Evolutionary conservation across 2,329 filamentous ascomycete species (phyloP), one percentile per base, ranked within the genome.

Genomic region (Geosmithia putterillii): DNA sequence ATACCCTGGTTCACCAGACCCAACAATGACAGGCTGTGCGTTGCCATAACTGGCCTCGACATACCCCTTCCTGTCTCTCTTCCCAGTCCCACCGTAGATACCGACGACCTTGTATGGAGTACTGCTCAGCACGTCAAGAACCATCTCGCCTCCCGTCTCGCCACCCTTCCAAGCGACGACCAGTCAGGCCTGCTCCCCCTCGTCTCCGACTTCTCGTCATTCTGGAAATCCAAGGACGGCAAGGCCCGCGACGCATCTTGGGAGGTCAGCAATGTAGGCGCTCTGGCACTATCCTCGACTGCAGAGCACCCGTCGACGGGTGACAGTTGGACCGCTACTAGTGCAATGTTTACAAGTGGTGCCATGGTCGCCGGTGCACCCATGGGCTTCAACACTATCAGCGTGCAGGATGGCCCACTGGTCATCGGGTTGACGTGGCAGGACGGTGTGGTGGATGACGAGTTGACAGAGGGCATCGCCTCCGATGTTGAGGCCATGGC

Each of bases 241-340:
- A 54, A 59, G 43, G 50, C 57, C 12, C 63, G 71, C 9, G 53
- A 59, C 2, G 50, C 51, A 3, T 67, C 69, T 1, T 77, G 71
- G 66, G 67, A 70, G 47, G 50, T 77, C 4, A 75, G 69, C 46
- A 79, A 77, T 50, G 46, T 76, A 5, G 74, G 74, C 1, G 58
- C 59, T 14, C 51, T 70, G 19, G 38, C 2, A 21, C 3, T 18
- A 19, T 19, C 23, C 12, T 9, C 18, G 12, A 10, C 28, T 12
- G 17, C 12, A 20, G n/a, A n/a, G n/a, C n/a, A n/a, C n/a, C 4
- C n/a, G 43, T 47, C 32, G 4, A 49, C 14, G 25, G 18, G 21
- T 20, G 46, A 44, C 1, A 45, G 39, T 3, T 66, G 63, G 62
- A 50, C 47, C 3, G 61, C 74, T 20, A 58, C 61, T 4, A 62